These are phyloP conservation scores for Neopestalotiopsis sp. DNA, from an alignment of 2,329 filamentous ascomycete species.

Conservation along the genomic window DNA sequence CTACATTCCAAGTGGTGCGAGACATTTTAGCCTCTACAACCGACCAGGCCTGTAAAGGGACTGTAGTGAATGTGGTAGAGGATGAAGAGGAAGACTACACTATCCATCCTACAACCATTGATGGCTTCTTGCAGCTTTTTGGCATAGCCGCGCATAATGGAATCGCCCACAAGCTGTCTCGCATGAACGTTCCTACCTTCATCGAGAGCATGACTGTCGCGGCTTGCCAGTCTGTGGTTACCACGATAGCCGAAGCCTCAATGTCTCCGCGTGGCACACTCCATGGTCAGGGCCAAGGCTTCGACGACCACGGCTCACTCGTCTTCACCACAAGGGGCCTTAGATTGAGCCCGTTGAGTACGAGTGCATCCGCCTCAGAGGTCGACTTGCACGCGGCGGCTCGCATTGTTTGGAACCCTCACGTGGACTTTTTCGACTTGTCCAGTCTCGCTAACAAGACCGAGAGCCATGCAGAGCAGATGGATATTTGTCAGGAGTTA, in stretches of 20 bases:
- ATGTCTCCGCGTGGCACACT: neutral
- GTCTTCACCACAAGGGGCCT: neutral
- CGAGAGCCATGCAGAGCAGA: neutral
- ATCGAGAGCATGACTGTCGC: neutral
- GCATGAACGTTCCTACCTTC: neutral
- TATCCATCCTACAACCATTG: conserved; percentile 1
- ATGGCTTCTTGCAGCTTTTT: conserved; percentile 2
- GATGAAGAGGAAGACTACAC: neutral
- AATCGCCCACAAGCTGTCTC: neutral
- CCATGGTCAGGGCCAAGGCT: neutral
- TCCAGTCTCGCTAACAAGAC: neutral
- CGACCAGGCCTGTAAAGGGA: neutral
- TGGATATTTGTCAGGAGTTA: conserved; percentile 5
- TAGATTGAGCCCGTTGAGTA: neutral
- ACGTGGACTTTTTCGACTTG: neutral
- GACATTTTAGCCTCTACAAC: neutral
- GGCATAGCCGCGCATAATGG: neutral
- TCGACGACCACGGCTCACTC: neutral
- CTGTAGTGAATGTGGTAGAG: neutral
- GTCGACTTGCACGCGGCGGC: neutral
- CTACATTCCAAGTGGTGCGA: neutral
- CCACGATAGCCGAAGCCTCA: neutral
- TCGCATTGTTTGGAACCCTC: neutral
- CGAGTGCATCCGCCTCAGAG: neutral
- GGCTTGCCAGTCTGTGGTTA: neutral